These are phyloP conservation scores for Cryphonectria parasitica DNA, from an alignment of 2,329 filamentous ascomycete species.

Conservation along the genomic window DNA sequence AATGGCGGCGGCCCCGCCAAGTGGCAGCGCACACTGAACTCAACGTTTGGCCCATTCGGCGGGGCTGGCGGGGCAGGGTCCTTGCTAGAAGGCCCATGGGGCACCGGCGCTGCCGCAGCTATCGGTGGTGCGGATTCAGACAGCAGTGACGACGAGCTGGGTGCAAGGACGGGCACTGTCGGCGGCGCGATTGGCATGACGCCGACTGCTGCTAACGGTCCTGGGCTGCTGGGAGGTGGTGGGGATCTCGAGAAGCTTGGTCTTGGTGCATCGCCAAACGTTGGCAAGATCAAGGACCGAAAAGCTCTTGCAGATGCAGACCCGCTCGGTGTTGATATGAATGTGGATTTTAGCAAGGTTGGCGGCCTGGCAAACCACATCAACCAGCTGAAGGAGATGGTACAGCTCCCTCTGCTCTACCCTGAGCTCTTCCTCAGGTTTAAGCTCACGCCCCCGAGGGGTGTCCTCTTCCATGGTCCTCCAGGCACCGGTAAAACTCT, in stretches of 20 bases:
- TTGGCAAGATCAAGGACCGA: slow-evolving; percentile 92
- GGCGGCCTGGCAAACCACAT: slow-evolving; percentile 93
- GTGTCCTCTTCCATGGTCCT: slow-evolving; percentile 94
- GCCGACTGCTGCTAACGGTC: slow-evolving; percentile 54
- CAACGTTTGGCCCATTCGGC: slow-evolving; percentile 90
- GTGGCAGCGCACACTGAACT: slow-evolving; percentile 84
- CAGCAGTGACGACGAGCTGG: slow-evolving; percentile 91
- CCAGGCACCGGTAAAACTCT: slow-evolving; percentile 97
- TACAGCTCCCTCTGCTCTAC: slow-evolving; percentile 89
- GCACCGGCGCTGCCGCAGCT: slow-evolving; percentile 63
- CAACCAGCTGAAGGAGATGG: slow-evolving; percentile 98
- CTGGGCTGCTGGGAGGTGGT: slow-evolving; percentile 48
- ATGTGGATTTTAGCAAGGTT: slow-evolving; percentile 91
- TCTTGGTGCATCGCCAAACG: slow-evolving; percentile 67
- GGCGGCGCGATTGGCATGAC: slow-evolving; percentile 67
- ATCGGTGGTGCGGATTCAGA: slow-evolving; percentile 83
- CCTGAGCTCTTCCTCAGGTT: slow-evolving; percentile 92
- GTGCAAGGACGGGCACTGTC: slow-evolving; percentile 58
- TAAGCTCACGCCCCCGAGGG: slow-evolving; percentile 89
- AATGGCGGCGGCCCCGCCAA: slow-evolving; percentile 60
- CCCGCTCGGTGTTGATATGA: slow-evolving; percentile 89
- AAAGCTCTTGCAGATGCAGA: slow-evolving; percentile 93
- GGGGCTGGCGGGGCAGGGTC: slow-evolving; percentile 76
- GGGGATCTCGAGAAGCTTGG: slow-evolving; percentile 39
- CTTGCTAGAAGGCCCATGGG: slow-evolving; percentile 75